A percentile compares a stretch with the other conserved stretches of the same genome.
phyloP scores from a whole-genome alignment of 352 stramenopile species.

The Globisporangium apiculatum region DNA sequence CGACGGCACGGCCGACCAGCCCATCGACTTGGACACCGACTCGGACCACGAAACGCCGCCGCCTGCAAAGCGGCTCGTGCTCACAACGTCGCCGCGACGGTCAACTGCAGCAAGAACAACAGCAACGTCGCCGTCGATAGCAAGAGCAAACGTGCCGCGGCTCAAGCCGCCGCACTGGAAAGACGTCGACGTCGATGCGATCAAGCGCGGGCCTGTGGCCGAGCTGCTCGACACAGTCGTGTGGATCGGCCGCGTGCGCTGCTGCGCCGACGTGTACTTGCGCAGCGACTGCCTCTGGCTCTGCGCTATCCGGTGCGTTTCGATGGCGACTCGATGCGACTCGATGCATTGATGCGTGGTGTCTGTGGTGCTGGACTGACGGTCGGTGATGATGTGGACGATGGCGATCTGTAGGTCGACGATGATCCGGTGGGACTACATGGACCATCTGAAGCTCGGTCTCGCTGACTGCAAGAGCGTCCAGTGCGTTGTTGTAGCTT shows the following conservation, averaged over 20 bases:
- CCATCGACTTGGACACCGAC: conserved; percentile 45
- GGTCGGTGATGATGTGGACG: too few species aligned
- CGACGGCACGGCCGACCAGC: conserved; percentile 26
- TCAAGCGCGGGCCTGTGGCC: conserved; percentile 9
- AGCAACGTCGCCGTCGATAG: not conserved
- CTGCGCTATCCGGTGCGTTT: conserved; percentile 24
- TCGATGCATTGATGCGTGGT: not conserved
- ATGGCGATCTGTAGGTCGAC: conserved; percentile 1
- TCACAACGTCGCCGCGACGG: not conserved
- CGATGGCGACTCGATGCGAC: conserved; percentile 4
- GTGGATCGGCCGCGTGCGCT: conserved; percentile 38
- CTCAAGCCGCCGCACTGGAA: conserved; percentile 7
- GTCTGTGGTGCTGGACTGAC: too few species aligned
- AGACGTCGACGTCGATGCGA: conserved; percentile 20
- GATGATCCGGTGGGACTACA: conserved; percentile 7
- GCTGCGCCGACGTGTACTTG: conserved; percentile 24
- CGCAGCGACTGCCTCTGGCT: conserved; percentile 29
- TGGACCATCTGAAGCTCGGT: conserved; percentile 8
- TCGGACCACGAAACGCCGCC: conserved; percentile 22
- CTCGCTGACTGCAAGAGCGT: conserved; percentile 5
- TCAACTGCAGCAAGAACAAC: not conserved
- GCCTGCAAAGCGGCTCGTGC: conserved; percentile 7
- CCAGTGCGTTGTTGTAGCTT: conserved; percentile 5
- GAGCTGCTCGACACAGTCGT: conserved; percentile 25
- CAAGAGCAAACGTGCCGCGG: conserved; percentile 1